Evolutionary conservation across 108 stramenopile species (phyloP), one percentile per base, ranked within the genome.

Genomic region (Cylindrotheca fusiformis): DNA sequence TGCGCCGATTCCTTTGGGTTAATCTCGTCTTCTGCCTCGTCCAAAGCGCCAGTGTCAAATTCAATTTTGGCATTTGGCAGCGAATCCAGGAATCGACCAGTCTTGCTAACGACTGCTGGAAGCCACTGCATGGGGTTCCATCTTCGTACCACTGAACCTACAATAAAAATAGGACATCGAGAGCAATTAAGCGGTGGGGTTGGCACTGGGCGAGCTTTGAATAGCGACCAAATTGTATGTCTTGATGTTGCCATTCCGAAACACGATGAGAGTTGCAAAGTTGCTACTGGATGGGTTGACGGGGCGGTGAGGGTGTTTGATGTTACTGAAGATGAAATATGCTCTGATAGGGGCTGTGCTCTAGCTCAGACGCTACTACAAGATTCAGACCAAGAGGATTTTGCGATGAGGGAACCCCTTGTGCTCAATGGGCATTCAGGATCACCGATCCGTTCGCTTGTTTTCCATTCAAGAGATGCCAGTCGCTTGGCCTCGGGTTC

Each of bases 281-380:
- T 93, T n/a, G 92, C 88, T 48, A 90, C 87, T 8, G 92, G 92
- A 12, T 93, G 92, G 92, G 77, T 80, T 1, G 88, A 89, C 66
- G 92, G 92, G 32, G 77, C 87, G 19, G 85, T 93, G 2, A 83
- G 92, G 47, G 73, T 93, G 10, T 93, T 88, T 48, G 58, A 58
- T 47, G 32, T 76, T 12, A 26, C 53, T 6, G 51, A 48, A 21
- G 71, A 79, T 49, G 77, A 80, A 33, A 20, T 68, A 20, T 69
- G 58, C 32, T 24, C 52, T 51, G 25, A 61, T 31, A 32, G 56
- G 54, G 72, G 71, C 53, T 71, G 77, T 50, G 79, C 46, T 52
- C 71, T 52, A 75, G 84, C 72, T 66, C 88, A 52, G 21, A 41
- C 65, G 18, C 48, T 93, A 33, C 58, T 93, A 17, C 61, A 79